Conservation (phyloP, 768 basidiomycete genomes). For the Strobilomyces echinocephalus region DNA sequence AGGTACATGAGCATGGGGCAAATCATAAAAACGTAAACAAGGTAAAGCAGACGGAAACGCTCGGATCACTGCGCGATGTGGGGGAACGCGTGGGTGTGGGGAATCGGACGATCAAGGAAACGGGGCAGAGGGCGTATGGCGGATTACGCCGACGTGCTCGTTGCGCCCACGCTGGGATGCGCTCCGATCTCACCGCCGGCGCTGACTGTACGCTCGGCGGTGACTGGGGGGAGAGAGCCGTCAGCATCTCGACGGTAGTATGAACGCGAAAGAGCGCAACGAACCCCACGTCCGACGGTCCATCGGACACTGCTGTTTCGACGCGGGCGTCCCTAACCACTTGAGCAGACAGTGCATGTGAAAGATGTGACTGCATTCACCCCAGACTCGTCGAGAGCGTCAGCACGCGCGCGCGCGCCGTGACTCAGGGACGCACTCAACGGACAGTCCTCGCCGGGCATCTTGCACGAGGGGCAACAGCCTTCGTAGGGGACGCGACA, state of each 20-base stretch:
- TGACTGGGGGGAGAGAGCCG: background rate
- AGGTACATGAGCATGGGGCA: too few species aligned
- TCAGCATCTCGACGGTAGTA: background rate
- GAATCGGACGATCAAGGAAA: background rate
- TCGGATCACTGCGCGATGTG: background rate
- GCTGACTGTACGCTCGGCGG: background rate
- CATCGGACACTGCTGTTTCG: conserved; percentile 98
- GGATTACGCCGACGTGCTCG: background rate
- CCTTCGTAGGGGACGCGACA: conserved; percentile 91
- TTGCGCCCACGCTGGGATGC: background rate
- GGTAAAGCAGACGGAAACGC: background rate
- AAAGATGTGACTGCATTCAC: conserved; percentile 94
- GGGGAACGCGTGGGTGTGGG: background rate
- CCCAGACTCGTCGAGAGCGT: conserved; percentile 77
- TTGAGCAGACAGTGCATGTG: conserved; percentile 98
- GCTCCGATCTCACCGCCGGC: background rate
- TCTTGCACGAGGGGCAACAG: conserved; percentile 92
- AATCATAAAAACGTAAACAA: background rate
- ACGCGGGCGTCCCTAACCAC: conserved; percentile 87
- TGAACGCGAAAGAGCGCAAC: conserved; percentile 23
- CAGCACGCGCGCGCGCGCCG: background rate
- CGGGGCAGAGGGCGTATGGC: too few species aligned
- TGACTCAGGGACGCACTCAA: conserved; percentile 52
- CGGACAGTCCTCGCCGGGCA: conserved; percentile 95
- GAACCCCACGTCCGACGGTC: conserved; percentile 89